phyloP scores from a whole-genome alignment of 1,139 yeast genomes.

The Diutina rugosa region DNA sequence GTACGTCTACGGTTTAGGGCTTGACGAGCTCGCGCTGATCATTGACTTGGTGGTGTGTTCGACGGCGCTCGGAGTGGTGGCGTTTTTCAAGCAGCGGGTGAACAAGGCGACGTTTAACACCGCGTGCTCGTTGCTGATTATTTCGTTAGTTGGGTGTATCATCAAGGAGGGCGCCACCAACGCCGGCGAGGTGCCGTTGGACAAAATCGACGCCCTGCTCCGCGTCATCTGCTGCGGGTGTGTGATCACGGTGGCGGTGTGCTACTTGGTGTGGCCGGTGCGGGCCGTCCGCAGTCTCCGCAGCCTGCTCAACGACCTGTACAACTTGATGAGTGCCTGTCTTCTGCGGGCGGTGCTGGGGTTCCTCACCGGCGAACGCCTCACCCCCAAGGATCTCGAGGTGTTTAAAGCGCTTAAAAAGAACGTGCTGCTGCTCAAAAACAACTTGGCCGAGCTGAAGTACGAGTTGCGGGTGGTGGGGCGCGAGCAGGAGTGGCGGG shows the following conservation, averaged over 20 bases:
- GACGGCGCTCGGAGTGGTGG: constrained; percentile 48
- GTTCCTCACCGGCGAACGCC: constrained; percentile 40
- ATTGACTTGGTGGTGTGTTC: constrained; percentile 46
- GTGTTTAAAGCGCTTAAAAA: constrained; percentile 25
- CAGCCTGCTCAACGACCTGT: constrained; percentile 36
- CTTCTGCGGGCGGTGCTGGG: constrained; percentile 37
- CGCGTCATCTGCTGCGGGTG: constrained; percentile 54
- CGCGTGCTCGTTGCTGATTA: constrained; percentile 69
- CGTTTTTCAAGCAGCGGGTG: constrained; percentile 57
- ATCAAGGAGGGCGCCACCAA: constrained; percentile 69
- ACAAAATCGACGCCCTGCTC: constrained; percentile 42
- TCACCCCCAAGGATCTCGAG: constrained; percentile 23
- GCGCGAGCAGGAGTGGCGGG: constrained; percentile 36
- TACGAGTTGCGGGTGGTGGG: constrained; percentile 49
- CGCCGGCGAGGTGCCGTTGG: constrained; percentile 45
- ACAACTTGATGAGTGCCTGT: constrained; percentile 39
- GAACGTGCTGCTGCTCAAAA: constrained; percentile 25
- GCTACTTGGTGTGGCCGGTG: constrained; percentile 53
- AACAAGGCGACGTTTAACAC: constrained; percentile 64
- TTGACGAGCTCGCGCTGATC: constrained; percentile 37
- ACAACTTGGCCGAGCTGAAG: constrained; percentile 45
- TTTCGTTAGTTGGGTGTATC: constrained; percentile 56
- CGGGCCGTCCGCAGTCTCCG: constrained; percentile 40
- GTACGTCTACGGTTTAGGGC: constrained; percentile 29
- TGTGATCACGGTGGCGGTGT: constrained; percentile 39